Evolutionary conservation across 495 filamentous ascomycete species (phyloP), one percentile per base, ranked within the genome.

Genomic region (Alectoria sarmentosa): DNA sequence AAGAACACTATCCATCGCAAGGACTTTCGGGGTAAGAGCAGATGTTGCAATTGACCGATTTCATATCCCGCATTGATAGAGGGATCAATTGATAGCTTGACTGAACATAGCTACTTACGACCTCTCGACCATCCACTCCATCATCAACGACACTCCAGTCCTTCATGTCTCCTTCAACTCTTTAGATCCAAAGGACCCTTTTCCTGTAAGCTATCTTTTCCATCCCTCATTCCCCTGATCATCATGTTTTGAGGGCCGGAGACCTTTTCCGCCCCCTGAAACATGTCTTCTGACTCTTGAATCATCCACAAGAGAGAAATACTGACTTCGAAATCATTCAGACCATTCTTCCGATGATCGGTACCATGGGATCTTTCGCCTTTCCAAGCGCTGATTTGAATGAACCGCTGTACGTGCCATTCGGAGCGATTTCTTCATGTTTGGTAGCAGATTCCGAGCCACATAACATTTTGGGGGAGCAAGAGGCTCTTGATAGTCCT

Each of bases 301-400:
- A 38, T 38, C 36, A 38, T 38, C 36, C 5, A 6, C 36, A 5
- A 38, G 36, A 11, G 11, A 62, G n/a, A n/a, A n/a, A n/a, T n/a
- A n/a, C n/a, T n/a, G n/a, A n/a, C n/a, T n/a, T n/a, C n/a, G n/a
- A n/a, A n/a, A n/a, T n/a, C n/a, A n/a, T n/a, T n/a, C n/a, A n/a
- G 7, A 80, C 83, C 60, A 85, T 88, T 66, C 79, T 97, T 0
- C 92, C 92, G 44, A 94, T 96, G 90, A 89, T 96, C 66, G 92
- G 91, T 52, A 84, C 85, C 67, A 90, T 93, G 86, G 88, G 82
- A 26, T 88, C 84, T 55, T 93, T 86, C 69, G 77, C 76, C 14
- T 79, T 81, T 65, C 86, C 87, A 28, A 86, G 84, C 62, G 81
- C 84, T 13, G 72, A 81, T 65, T 76, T 86, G 19, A 82, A 85